phyloP scores from a whole-genome alignment of 2,329 filamentous ascomycete species.

The Ophiostoma montium region DNA sequence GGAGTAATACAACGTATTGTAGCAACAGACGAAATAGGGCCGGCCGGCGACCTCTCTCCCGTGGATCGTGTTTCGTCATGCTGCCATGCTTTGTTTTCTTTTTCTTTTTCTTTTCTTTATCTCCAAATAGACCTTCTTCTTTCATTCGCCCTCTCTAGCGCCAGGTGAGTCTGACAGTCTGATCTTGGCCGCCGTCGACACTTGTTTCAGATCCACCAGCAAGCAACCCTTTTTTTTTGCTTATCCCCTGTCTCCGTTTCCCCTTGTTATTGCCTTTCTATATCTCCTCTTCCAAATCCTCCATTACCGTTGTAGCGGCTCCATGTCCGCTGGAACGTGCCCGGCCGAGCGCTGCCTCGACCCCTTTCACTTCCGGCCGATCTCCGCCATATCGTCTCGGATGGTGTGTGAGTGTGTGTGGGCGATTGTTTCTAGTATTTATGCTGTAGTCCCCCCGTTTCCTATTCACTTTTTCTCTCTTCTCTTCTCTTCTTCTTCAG shows the following conservation, averaged over 20 bases:
- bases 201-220: too few relatives aligned
- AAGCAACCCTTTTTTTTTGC: too few relatives aligned
- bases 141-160: background rate
- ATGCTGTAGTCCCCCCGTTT: constrained; percentile 2
- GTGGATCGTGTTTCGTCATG: too few relatives aligned
- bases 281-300: too few relatives aligned
- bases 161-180: too few relatives aligned
- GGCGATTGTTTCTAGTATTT: constrained; percentile 7
- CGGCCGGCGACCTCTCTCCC: too few relatives aligned
- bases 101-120: background rate
- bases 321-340: background rate
- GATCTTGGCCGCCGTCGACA: too few relatives aligned
- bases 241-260: background rate
- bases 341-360: background rate
- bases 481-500: constrained; percentile 14
- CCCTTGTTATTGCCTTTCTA: background rate
- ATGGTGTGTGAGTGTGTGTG: constrained; percentile 1
- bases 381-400: constrained; percentile 2
- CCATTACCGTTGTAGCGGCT: background rate
- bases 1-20: too few relatives aligned
- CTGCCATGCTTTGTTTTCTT: background rate
- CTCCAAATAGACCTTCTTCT: background rate
- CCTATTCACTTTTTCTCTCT: constrained; percentile 13
- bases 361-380: constrained; percentile 1
- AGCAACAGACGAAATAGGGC: too few relatives aligned